A percentile compares a stretch with the other conserved stretches of the same genome.
Conservation (phyloP, 2,329 filamentous ascomycete genomes). For the Botrytis squamosa region DNA sequence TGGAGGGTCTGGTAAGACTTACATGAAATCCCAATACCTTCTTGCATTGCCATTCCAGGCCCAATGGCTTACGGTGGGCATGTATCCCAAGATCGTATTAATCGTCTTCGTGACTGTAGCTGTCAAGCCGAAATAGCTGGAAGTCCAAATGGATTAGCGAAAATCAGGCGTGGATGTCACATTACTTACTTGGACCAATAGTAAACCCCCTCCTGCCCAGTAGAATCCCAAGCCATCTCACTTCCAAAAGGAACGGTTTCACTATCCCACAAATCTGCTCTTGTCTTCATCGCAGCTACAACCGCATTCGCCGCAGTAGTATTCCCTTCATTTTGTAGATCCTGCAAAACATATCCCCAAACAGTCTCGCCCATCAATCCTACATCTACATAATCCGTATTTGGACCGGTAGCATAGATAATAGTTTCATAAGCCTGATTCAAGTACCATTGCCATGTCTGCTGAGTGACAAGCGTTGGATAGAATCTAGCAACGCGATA, state of each 20-base stretch:
- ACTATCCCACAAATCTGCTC: conserved; percentile 51
- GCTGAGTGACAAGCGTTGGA: conserved; percentile 44
- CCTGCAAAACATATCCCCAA: conserved; percentile 52
- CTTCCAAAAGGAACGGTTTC: conserved; percentile 56
- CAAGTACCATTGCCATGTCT: conserved; percentile 55
- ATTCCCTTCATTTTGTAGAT: conserved; percentile 50
- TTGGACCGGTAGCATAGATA: conserved; percentile 41
- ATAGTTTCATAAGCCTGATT: conserved; percentile 53
- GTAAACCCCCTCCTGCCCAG: conserved; percentile 60
- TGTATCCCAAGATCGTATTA: conserved; percentile 55
- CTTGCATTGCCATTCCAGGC: conserved; percentile 62
- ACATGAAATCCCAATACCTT: conserved; percentile 46
- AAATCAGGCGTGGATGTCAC: accelerated
- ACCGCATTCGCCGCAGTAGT: conserved; percentile 43
- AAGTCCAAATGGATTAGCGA: background rate
- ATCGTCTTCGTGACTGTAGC: conserved; percentile 52
- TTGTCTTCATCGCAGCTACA: conserved; percentile 47
- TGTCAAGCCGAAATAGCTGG: conserved; percentile 48
- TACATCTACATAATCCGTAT: conserved; percentile 46
- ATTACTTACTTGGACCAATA: conserved; percentile 48
- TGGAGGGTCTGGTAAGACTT: background rate
- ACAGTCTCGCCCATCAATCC: conserved; percentile 62
- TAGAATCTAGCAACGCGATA: conserved; percentile 54
- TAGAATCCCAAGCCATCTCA: conserved; percentile 63
- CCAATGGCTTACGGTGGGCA: conserved; percentile 59